Conservation (phyloP, 1,284 basidiomycete genomes). For the Spongispora temasekensis region DNA sequence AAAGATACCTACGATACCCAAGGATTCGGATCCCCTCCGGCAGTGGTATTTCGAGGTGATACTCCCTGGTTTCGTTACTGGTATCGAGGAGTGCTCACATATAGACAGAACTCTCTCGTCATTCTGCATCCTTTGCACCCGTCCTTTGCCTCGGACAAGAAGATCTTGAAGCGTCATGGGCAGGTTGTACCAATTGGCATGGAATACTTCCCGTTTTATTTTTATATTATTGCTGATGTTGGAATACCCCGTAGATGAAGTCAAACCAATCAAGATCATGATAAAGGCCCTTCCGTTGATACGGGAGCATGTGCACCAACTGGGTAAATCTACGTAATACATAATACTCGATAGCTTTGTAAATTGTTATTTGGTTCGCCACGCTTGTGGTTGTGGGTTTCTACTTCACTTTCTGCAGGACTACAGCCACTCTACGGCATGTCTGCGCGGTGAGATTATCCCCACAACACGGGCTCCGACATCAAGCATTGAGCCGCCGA, state of each 20-base stretch:
- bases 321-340: conserved; percentile 15
- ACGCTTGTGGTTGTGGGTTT: conserved; percentile 9
- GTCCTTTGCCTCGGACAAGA: conserved; percentile 49
- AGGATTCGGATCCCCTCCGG: conserved; percentile 50
- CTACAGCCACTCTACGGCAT: conserved; percentile 33
- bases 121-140: conserved; percentile 60
- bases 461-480: conserved; percentile 49
- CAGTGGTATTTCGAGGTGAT: conserved; percentile 66
- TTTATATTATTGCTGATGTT: neutral
- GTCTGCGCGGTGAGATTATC: conserved; percentile 43
- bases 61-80: neutral
- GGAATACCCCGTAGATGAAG: conserved; percentile 47
- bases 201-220: neutral
- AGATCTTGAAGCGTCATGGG: conserved; percentile 60
- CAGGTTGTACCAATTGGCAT: conserved; percentile 58
- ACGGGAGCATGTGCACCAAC: conserved; percentile 47
- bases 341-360: conserved; percentile 11
- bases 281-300: conserved; percentile 63
- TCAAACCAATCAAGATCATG: conserved; percentile 62
- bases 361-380: conserved; percentile 1
- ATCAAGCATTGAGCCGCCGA: conserved; percentile 42
- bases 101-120: conserved; percentile 63
- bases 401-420: conserved; percentile 8
- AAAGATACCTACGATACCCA: conserved; percentile 55
- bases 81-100: conserved; percentile 1